Evolutionary conservation across 148 eudicot species (phyloP).

Genomic region (Fallopia convolvulus): DNA sequence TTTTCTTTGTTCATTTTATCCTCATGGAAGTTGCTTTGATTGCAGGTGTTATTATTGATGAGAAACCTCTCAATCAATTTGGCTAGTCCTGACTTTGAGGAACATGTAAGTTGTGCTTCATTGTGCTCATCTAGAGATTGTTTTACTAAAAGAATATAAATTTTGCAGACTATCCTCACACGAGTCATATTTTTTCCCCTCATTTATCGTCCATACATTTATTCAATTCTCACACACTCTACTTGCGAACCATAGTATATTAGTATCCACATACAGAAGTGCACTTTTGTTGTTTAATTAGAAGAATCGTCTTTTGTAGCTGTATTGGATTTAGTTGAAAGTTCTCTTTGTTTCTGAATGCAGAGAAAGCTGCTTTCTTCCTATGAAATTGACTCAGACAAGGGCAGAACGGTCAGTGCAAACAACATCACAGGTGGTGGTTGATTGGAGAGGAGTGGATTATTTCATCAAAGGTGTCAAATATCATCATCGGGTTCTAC

Average conservation of each 20-base stretch:
- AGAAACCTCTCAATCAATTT: constrained; percentile 88
- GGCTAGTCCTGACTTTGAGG: constrained; percentile 89
- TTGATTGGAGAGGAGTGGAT: not conserved
- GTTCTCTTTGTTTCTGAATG: constrained; percentile 7
- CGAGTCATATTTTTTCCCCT: not conserved
- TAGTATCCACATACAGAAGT: not conserved
- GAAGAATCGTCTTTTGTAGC: not conserved
- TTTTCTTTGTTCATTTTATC: not conserved
- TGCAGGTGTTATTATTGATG: constrained; percentile 81
- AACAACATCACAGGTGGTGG: not conserved
- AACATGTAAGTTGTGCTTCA: constrained; percentile 58
- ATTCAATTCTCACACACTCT: not conserved
- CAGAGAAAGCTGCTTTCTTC: constrained; percentile 46
- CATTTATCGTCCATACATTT: not conserved
- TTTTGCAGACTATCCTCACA: not conserved
- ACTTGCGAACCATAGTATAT: not conserved
- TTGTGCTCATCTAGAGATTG: not conserved
- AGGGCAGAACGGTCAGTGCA: constrained; percentile 14
- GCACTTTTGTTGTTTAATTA: not conserved
- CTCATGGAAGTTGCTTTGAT: not conserved
- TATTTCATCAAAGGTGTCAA: not conserved
- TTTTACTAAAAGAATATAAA: not conserved
- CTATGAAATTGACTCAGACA: constrained; percentile 31
- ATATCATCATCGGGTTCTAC: constrained; percentile 1
- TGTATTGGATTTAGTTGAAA: not conserved